phyloP scores from a whole-genome alignment of 2,329 filamentous ascomycete genomes.

The Fusarium lyarnte region DNA sequence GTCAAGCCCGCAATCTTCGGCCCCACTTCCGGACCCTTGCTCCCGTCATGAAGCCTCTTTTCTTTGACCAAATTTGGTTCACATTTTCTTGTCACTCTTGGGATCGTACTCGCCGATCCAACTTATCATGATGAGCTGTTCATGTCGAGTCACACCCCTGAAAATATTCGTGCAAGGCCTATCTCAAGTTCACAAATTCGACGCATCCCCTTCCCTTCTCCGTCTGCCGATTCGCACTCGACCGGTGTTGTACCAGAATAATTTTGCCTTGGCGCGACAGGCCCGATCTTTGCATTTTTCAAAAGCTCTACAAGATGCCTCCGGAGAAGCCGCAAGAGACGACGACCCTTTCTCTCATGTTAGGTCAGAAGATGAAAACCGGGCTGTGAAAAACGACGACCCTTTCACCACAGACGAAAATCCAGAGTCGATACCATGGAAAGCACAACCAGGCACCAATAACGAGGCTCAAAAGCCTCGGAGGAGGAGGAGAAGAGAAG shows the following conservation, averaged over 20 bases:
- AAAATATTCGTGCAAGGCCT: constrained; percentile 60
- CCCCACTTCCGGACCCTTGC: constrained; percentile 36
- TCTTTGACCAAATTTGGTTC: constrained; percentile 30
- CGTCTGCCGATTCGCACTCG: constrained; percentile 25
- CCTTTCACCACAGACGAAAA: neutral
- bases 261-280: constrained; percentile 30
- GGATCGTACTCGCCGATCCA: neutral
- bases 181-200: constrained; percentile 51
- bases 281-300: constrained; percentile 40
- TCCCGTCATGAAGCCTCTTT: constrained; percentile 35
- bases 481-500: neutral
- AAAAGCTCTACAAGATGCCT: constrained; percentile 26
- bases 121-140: constrained; percentile 55
- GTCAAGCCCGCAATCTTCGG: neutral
- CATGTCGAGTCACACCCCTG: constrained; percentile 57
- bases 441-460: constrained; percentile 4
- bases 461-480: neutral
- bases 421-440: constrained; percentile 1
- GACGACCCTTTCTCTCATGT: neutral
- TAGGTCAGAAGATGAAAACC: neutral
- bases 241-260: constrained; percentile 20
- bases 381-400: constrained; percentile 8
- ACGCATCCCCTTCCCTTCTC: constrained; percentile 29
- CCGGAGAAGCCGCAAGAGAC: neutral
- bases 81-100: constrained; percentile 33